Evolutionary conservation across 1,139 yeast species (phyloP), one percentile per base, ranked within the genome.

Genomic region (Pichia cactophila): DNA sequence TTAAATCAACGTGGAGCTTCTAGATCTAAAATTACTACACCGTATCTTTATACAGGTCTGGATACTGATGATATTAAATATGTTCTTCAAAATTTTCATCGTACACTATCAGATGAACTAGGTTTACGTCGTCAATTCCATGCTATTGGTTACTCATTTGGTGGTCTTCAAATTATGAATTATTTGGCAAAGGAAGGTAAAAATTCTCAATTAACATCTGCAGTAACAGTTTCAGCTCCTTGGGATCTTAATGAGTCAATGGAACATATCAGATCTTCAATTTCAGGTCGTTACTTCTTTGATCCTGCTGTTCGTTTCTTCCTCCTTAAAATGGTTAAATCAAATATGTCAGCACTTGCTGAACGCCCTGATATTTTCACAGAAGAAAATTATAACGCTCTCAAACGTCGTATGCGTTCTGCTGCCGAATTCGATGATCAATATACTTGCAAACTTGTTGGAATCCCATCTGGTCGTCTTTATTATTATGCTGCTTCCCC

Each of bases 1-100:
- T 66, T 86, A 54, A 88, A 87, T 62, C 74, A 84, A 35, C 74
- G 97, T 60, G 97, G 97, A 5, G 89, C 97, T 67, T 84, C 92
- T 44, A 76, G 95, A 59, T 81, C 96, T 12, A 82, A 81, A 61
- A 71, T 89, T 58, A 80, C 94, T 12, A 83, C 88, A 11, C 90
- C 86, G 2, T 75, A 76, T 58, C 69, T 89, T 46, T 89, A 84
- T 69, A 77, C 81, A 54, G 96, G 86, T 0, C 70, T 79, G 42
- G 80, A 87, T 60, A 83, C 89, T 3, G 80, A 75, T 45, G 97
- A 90, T 65, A 65, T 89, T 44, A 75, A 83, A 54, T 81, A 79
- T 36, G 61, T 81, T 41, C 69, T 77, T 38, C 74, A 75, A 46
- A 70, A 76, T 51, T 82, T 77, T 63, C 48, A 46, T 35, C 29